Evolutionary conservation across 345 rosid species (phyloP), one percentile per base, ranked within the genome.

Genomic region (Conringia planisiliqua): DNA sequence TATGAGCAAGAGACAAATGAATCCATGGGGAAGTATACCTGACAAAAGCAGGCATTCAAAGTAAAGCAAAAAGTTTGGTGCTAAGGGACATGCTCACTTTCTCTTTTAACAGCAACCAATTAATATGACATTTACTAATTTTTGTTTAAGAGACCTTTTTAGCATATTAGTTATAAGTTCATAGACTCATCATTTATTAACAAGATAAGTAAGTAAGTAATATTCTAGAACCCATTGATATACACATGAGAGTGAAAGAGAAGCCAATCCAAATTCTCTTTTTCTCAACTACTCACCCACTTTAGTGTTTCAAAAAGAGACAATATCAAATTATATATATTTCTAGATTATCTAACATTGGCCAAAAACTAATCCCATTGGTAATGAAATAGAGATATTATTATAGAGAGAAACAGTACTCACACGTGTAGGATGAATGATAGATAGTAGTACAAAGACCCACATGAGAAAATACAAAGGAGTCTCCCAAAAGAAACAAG

Each of bases 21-120:
- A 56, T 70, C 62, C 80, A 75, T 68, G 69, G 74, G 74, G 69
- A 68, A 68, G 75, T 76, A 76, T 76, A 76, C 59, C 79, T 76
- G 79, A 69, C 75, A 76, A 76, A 69, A 70, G 51, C 79, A 76
- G 59, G 66, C 79, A 69, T 76, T 76, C 79, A 76, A 76, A 76
- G 79, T 69, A 40, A 68, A 75, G 79, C 69, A 30, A 50, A 51
- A 68, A 60, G 75, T 76, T 76, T 69, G 75, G 79, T 76, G 65
- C 74, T 24, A 33, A 33, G 79, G 70, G 64, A 76, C 75, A 76
- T 69, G 24, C 64, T 70, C 52, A 46, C 35, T 26, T 3, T n/a
- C 47, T 62, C 27, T 14, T 54, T 35, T 33, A 32, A 18, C 29
- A 32, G 20, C 58, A 48, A 47, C 44, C 55, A 32, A 47, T 22